These are phyloP conservation scores for Starmerella cellae DNA, from an alignment of 805 yeast genomes.

Conservation along the genomic window DNA sequence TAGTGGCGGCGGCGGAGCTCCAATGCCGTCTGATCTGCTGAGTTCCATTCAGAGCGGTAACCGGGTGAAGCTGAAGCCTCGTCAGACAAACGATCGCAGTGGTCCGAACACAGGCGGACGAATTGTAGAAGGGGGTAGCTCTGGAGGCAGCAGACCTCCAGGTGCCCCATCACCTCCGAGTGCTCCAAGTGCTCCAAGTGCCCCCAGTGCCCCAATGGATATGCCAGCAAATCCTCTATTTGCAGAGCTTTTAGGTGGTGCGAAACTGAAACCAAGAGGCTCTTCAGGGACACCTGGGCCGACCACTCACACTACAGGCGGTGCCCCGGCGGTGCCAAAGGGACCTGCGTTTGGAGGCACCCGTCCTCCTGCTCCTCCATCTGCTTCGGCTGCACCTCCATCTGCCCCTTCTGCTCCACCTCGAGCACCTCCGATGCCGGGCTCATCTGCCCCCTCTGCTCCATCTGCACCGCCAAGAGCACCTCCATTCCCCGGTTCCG, in stretches of 20 bases:
- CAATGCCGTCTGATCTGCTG: constrained; percentile 35
- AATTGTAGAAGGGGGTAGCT: constrained; percentile 22
- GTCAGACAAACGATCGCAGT: constrained; percentile 54
- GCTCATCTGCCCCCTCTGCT: constrained; percentile 1
- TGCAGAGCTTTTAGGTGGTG: constrained; percentile 18
- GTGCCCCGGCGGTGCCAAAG: constrained; percentile 10
- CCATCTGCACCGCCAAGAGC: neutral
- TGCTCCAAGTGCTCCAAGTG: constrained; percentile 15
- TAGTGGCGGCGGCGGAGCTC: constrained; percentile 23
- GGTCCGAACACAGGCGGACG: constrained; percentile 40
- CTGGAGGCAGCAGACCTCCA: constrained; percentile 7
- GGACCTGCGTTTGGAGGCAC: constrained; percentile 7
- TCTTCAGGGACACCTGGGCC: constrained; percentile 2
- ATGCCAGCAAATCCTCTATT: constrained; percentile 19
- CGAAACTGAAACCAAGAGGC: constrained; percentile 14
- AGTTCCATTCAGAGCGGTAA: constrained; percentile 73
- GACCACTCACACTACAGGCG: constrained; percentile 6
- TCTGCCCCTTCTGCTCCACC: constrained; percentile 1
- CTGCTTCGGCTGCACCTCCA: neutral
- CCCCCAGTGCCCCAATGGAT: constrained; percentile 5
- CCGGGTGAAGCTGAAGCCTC: constrained; percentile 38
- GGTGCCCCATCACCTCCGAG: constrained; percentile 8
- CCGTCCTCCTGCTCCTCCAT: constrained; percentile 2
- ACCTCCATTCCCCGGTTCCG: constrained; percentile 1
- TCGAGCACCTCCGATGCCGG: neutral